Base-by-base conservation (phyloP, 2,329 filamentous ascomycete genomes). In the Emergomyces orientalis region DNA sequence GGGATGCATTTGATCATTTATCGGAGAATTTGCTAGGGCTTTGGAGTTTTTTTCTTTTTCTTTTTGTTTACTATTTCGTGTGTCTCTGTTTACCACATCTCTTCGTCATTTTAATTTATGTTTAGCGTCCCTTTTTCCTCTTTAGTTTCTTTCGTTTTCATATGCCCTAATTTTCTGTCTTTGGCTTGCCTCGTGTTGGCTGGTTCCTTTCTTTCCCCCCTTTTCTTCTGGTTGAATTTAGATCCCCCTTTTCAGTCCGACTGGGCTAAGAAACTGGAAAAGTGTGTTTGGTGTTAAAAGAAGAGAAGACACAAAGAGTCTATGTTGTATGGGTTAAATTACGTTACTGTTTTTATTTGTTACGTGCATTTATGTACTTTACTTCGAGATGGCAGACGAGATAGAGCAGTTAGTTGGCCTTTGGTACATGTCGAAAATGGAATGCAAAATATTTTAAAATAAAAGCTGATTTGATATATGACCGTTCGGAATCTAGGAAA, bases 91-190 rank as follows among this genome's bases (percentile, higher is more conserved):
- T 37, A 34, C 13, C 2, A 1, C 27, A 22, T 57, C 22, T 27
- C 19, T 57, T 34, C 54, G 14, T 17, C n/a, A 27, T 11, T 30
- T 39, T 14, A 5, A 19, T 3, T 57, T 22, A 9, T 37, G 54
- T 39, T 39, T 37, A 37, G 47, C 43, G 57, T 69, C 60, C 65
- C n/a, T n/a, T n/a, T n/a, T 61, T 1, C n/a, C 51, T 57, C 7
- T 32, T 32, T 7, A 32, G 32, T 7, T 7, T 32, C 32, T 37
- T 37, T 37, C 34, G 4, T 49, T 25, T 37, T 43, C 54, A 47
- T 39, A 17, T 57, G 17, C 9, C 32, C 14, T 61, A 2, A 52
- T 61, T 61, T 43, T 51, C 13, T 25, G 9, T 30, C 25, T 25
- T 52, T 52, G 27, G 7, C 13, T 52, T 52, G 25, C 22, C 22